phyloP scores from a whole-genome alignment of 192 early-diverging fungal genomes.

The Fimicolochytrium jonesii region DNA sequence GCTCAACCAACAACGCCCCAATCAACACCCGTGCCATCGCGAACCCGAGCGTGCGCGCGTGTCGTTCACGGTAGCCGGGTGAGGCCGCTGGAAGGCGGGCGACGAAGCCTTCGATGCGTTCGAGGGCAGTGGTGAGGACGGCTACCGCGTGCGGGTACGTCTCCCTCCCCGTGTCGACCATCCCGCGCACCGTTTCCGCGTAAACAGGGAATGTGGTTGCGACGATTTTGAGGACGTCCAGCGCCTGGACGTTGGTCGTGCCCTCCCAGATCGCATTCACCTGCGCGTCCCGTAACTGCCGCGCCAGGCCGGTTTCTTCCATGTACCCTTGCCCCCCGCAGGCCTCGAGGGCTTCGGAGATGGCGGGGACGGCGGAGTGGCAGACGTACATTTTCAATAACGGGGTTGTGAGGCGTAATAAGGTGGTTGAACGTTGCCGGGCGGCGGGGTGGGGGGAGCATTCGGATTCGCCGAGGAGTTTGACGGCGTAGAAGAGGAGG shows the following conservation, averaged over 20 bases:
- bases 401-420: conserved; percentile 67
- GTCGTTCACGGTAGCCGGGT: conserved; percentile 33
- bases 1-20: conserved; percentile 47
- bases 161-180: not conserved
- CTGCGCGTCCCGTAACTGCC: conserved; percentile 52
- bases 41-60: conserved; percentile 46
- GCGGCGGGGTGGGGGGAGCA: conserved; percentile 26
- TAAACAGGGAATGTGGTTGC: conserved; percentile 13
- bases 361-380: conserved; percentile 42
- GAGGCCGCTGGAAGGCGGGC: too few species aligned
- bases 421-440: conserved; percentile 5
- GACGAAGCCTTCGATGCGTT: not conserved
- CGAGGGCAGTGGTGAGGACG: not conserved
- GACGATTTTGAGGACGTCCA: conserved; percentile 43
- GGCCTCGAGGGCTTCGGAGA: conserved; percentile 61
- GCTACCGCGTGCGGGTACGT: not conserved
- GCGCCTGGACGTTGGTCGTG: conserved; percentile 62
- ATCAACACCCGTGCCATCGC: conserved; percentile 44
- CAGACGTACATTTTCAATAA: conserved; percentile 57
- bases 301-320: conserved; percentile 63
- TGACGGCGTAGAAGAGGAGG: conserved; percentile 50
- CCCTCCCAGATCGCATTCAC: conserved; percentile 79
- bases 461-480: conserved; percentile 52
- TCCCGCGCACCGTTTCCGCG: not conserved
- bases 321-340: conserved; percentile 73